phyloP scores from a whole-genome alignment of 768 basidiomycete species.

The Suillus decipiens region DNA sequence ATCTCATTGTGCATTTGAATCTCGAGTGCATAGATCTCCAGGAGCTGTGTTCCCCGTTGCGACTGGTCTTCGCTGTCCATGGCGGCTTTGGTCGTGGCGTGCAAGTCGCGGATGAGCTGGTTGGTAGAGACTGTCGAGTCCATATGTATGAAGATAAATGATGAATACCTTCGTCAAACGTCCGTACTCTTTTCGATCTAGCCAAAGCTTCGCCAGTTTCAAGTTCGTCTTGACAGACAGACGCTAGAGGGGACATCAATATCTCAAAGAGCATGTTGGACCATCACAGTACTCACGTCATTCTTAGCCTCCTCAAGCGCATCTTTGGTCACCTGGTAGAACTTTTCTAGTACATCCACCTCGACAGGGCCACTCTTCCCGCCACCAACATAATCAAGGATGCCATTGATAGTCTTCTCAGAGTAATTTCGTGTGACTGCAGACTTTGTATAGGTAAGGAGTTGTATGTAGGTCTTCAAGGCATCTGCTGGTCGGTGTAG shows the following conservation, averaged over 20 bases:
- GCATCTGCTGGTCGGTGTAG: slow-evolving; percentile 84
- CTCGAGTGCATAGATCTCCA: slow-evolving; percentile 97
- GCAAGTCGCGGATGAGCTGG: slow-evolving; percentile 78
- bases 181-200: slow-evolving; percentile 89
- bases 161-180: slow-evolving; percentile 73
- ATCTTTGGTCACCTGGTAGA: slow-evolving; percentile 91
- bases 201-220: slow-evolving; percentile 96
- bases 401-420: slow-evolving; percentile 98
- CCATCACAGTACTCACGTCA: slow-evolving; percentile 57
- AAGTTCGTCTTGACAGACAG: slow-evolving; percentile 94
- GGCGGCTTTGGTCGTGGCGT: slow-evolving; percentile 58
- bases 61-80: slow-evolving; percentile 81
- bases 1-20: slow-evolving; percentile 99
- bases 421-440: slow-evolving; percentile 95
- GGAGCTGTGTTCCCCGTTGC: slow-evolving; percentile 89
- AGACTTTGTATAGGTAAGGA: slow-evolving; percentile 93
- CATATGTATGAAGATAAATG: slow-evolving; percentile 1
- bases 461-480: slow-evolving; percentile 78
- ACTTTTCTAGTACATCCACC: slow-evolving; percentile 88
- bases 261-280: background rate
- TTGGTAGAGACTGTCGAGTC: slow-evolving; percentile 1
- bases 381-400: slow-evolving; percentile 96
- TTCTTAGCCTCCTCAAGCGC: slow-evolving; percentile 95
- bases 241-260: slow-evolving; percentile 49
- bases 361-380: slow-evolving; percentile 76